Evolutionary conservation across 2,329 filamentous ascomycete genomes (phyloP).

Genomic region (Pestalotiopsis sp.): DNA sequence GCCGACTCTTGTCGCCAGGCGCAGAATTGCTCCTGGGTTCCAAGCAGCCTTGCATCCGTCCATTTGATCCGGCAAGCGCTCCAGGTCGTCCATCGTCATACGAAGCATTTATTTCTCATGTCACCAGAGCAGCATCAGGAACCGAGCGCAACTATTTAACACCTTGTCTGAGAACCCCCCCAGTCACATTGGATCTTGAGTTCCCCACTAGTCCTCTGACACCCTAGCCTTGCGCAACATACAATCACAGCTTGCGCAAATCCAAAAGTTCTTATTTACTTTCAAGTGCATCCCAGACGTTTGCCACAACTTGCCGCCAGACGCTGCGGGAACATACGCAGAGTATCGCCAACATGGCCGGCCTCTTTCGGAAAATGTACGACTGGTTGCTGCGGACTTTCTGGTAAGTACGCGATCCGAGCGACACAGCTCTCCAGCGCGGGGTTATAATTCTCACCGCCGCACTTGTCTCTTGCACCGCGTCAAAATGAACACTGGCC

Average conservation of each 20-base stretch:
- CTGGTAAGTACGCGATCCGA: constrained; percentile 66
- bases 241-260: constrained; percentile 15
- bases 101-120: constrained; percentile 46
- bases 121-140: constrained; percentile 29
- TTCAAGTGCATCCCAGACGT: not conserved
- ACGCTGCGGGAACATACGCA: not conserved
- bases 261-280: constrained; percentile 6
- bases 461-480: constrained; percentile 18
- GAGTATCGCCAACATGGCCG: constrained; percentile 68
- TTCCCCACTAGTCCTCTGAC: constrained; percentile 17
- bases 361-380: constrained; percentile 91
- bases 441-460: constrained; percentile 27
- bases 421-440: constrained; percentile 26
- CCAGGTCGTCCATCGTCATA: constrained; percentile 36
- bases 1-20: constrained; percentile 27
- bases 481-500: not conserved
- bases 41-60: constrained; percentile 26
- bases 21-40: constrained; percentile 25
- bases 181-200: constrained; percentile 9
- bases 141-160: constrained; percentile 43
- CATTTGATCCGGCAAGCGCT: constrained; percentile 31
- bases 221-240: constrained; percentile 17
- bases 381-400: constrained; percentile 98
- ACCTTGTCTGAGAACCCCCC: constrained; percentile 33
- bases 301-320: not conserved